Evolutionary conservation across 345 rosid species (phyloP), one percentile per base, ranked within the genome.

Genomic region (Turritis glabra): DNA sequence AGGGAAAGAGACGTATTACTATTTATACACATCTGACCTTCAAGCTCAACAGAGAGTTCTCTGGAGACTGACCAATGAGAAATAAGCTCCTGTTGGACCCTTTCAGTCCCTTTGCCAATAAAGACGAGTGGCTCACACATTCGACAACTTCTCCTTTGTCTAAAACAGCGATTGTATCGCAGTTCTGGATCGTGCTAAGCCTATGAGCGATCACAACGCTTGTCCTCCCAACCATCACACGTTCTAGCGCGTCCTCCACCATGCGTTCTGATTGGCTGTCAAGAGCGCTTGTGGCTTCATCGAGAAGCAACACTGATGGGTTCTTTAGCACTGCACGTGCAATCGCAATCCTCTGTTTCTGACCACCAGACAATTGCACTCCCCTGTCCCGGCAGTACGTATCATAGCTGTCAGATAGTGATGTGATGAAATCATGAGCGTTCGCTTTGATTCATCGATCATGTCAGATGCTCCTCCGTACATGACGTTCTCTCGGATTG

Each of bases 201-300:
- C 92, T 74, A 10, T 90, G 92, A 0, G 96, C 96, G 50, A 88
- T 86, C 43, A 86, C 90, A 38, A 88, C 79, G 37, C 88, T 86
- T 0, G 92, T 88, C 73, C 92, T 77, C 64, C 88, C 89, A 0
- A 82, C 82, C 92, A 90, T 88, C 27, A 87, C 74, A 2, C 79
- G 83, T 65, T 90, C 90, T 1, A 86, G 73, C 0, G 92, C 90
- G 3, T 72, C 84, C 53, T 87, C 89, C 30, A 87, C 92, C 1
- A 80, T 80, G 15, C 82, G 85, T 82, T 90, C 89, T 2, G 90
- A 86, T 27, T 77, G 85, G 51, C 88, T 79, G 26, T 89, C 92
- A 3, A 89, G 81, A 1, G 92, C 92, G 40, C 89, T 89, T 0
- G n/a, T n/a, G n/a, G n/a, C n/a, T n/a, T n/a, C n/a, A n/a, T n/a